Conservation (phyloP, 345 rosid species). For the Psidium friedrichsthalianum region DNA sequence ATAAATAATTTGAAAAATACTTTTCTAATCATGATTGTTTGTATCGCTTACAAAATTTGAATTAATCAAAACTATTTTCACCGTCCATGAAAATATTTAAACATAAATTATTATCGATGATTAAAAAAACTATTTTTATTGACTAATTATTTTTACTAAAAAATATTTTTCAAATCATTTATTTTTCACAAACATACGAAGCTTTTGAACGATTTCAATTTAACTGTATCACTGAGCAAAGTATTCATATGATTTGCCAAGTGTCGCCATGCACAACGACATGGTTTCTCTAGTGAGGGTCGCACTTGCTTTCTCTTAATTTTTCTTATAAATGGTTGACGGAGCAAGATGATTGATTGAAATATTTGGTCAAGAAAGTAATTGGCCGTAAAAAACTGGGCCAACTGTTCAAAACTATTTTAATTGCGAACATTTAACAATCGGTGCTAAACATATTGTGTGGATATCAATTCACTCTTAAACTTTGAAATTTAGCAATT, state of each 20-base stretch:
- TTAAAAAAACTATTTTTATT: background rate
- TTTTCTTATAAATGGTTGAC: background rate
- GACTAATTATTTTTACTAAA: background rate
- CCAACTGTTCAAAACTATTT: too few species aligned
- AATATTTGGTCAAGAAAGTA: too few species aligned
- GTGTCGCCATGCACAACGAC: background rate
- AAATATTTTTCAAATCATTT: background rate
- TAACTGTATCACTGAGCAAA: background rate
- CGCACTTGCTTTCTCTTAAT: background rate
- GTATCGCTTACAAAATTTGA: background rate
- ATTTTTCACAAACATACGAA: background rate
- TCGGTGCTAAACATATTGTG: too few species aligned
- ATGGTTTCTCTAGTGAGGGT: background rate
- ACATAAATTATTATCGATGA: background rate
- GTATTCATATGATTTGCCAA: background rate
- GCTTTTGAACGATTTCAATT: background rate
- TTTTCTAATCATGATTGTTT: fast-evolving
- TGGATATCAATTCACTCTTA: too few species aligned
- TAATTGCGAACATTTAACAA: too few species aligned
- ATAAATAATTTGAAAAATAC: background rate
- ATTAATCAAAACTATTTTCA: background rate
- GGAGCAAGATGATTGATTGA: background rate
- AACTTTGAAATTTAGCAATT: too few species aligned
- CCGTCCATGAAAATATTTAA: background rate
- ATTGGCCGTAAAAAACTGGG: too few species aligned